Evolutionary conservation across 306 rosid species (phyloP).

Genomic region (Casuarina cunninghamiana): DNA sequence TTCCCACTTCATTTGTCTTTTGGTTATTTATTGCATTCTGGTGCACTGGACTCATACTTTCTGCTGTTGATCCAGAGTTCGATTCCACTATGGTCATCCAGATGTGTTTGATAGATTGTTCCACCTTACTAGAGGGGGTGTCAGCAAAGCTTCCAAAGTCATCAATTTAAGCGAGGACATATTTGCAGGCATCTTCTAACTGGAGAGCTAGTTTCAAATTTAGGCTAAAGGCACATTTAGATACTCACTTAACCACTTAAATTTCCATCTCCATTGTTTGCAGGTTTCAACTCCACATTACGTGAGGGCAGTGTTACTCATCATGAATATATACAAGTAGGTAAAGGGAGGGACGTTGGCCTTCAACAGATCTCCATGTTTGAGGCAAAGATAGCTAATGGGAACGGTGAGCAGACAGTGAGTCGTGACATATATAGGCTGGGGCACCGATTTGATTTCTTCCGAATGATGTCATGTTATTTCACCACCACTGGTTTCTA

Average conservation of each 20-base stretch:
- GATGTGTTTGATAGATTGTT: conserved; percentile 92
- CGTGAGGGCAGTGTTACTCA: conserved; percentile 95
- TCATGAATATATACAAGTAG: conserved; percentile 97
- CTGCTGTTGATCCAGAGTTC: conserved; percentile 67
- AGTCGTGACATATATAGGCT: conserved; percentile 95
- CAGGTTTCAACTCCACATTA: conserved; percentile 90
- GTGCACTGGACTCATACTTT: conserved; percentile 18
- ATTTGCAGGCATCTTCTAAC: conserved; percentile 77
- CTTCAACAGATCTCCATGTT: conserved; percentile 96
- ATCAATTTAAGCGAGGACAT: conserved; percentile 97
- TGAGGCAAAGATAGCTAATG: conserved; percentile 96
- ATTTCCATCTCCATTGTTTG: conserved; percentile 17
- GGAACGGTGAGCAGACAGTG: conserved; percentile 93
- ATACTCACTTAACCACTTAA: conserved; percentile 8
- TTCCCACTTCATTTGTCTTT: neutral
- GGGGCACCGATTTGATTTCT: conserved; percentile 95
- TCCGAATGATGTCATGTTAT: conserved; percentile 88
- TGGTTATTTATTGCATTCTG: conserved; percentile 15
- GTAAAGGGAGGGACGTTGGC: conserved; percentile 97
- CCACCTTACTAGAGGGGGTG: conserved; percentile 97
- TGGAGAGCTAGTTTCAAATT: neutral
- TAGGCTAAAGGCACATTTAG: neutral
- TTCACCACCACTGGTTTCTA: conserved; percentile 92
- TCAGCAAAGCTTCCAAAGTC: conserved; percentile 95
- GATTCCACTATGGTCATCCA: conserved; percentile 99